phyloP scores from a whole-genome alignment of 2,329 filamentous ascomycete genomes.

The Cryphonectria naterciae region DNA sequence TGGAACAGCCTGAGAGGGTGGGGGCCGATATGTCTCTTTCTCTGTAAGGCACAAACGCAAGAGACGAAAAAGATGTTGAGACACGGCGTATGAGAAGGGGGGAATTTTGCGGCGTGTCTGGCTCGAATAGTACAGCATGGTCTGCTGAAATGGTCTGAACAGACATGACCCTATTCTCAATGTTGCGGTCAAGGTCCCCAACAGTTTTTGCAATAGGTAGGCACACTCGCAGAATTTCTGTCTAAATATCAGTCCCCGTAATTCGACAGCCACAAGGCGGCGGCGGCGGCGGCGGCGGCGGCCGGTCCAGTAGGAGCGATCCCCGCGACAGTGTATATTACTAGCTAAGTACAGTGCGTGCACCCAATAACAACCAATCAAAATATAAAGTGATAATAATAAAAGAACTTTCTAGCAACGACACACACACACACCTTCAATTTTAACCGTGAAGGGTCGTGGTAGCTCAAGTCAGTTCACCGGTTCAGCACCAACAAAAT shows the following conservation, averaged over 20 bases:
- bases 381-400: not conserved
- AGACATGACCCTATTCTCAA: not conserved
- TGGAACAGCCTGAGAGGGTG: not conserved
- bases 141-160: not conserved
- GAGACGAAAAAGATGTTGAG: not conserved
- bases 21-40: not conserved
- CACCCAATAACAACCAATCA: not conserved
- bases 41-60: not conserved
- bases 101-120: not conserved
- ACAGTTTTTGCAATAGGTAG: not conserved
- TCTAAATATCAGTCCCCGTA: constrained; percentile 8
- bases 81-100: not conserved
- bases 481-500: constrained; percentile 7
- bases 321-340: not conserved
- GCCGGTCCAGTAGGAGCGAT: not conserved
- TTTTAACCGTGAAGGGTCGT: not conserved
- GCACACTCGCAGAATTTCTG: not conserved
- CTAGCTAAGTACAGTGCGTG: not conserved
- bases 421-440: not conserved
- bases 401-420: not conserved
- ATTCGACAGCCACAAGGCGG: not conserved
- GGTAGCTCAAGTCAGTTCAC: not conserved
- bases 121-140: not conserved
- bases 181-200: not conserved
- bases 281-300: not conserved